These are phyloP conservation scores for Misopates orontium DNA, from an alignment of 257 asterid genomes.

Conservation along the genomic window DNA sequence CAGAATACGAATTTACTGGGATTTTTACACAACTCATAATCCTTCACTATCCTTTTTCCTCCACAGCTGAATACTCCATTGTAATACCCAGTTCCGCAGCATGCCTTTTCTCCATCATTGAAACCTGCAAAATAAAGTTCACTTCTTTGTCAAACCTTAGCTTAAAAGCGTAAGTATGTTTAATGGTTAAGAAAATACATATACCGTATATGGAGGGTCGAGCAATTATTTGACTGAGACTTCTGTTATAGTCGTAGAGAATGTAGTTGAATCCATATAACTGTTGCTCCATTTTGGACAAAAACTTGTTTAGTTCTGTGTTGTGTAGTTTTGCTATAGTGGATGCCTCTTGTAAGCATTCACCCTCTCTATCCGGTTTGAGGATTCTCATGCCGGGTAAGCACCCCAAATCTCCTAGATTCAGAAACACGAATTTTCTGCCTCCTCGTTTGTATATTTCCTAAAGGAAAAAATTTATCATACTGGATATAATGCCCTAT, in stretches of 20 bases:
- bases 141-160: background rate
- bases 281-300: constrained; percentile 34
- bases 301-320: constrained; percentile 29
- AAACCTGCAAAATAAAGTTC: constrained; percentile 41
- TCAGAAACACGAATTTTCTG: constrained; percentile 57
- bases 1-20: constrained; percentile 46
- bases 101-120: constrained; percentile 49
- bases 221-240: constrained; percentile 36
- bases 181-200: background rate
- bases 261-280: constrained; percentile 49
- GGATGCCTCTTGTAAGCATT: constrained; percentile 52
- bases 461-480: constrained; percentile 28
- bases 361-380: constrained; percentile 26
- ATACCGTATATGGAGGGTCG: constrained; percentile 55
- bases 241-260: constrained; percentile 47
- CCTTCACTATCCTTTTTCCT: constrained; percentile 42
- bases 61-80: constrained; percentile 55
- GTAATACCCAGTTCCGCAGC: constrained; percentile 57
- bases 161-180: no score
- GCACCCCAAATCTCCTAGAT: constrained; percentile 68
- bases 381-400: constrained; percentile 55
- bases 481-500: no score
- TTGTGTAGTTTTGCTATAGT: constrained; percentile 49
- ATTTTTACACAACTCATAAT: constrained; percentile 43
- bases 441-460: constrained; percentile 54